Percentiles rank a stretch among this genome's conserved stretches.
phyloP scores from a whole-genome alignment of 2,329 filamentous ascomycete genomes.

The Colletotrichum neosansevieriae region DNA sequence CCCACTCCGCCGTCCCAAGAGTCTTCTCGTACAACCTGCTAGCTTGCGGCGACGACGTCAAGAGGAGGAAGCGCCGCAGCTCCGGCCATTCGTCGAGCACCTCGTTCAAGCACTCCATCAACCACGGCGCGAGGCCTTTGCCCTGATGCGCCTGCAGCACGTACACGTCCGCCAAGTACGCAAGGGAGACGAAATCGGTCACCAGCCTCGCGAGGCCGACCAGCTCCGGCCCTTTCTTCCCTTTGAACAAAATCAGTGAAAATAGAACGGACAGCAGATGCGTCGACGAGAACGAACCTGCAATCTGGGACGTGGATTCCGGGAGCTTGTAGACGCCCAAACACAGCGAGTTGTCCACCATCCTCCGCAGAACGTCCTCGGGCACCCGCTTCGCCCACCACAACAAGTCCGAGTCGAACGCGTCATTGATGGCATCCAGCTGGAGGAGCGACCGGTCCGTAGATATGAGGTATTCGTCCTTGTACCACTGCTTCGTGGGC shows the following conservation, averaged over 20 bases:
- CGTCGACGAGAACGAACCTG: slow-evolving; percentile 44
- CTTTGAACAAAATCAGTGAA: neutral
- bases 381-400: slow-evolving; percentile 71
- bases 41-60: slow-evolving; percentile 55
- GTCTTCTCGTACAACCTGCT: slow-evolving; percentile 61
- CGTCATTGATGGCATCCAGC: slow-evolving; percentile 64
- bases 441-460: slow-evolving; percentile 70
- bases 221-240: slow-evolving; percentile 48
- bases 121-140: slow-evolving; percentile 73
- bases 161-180: slow-evolving; percentile 72
- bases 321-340: slow-evolving; percentile 66
- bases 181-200: slow-evolving; percentile 40
- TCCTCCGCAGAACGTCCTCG: slow-evolving; percentile 59
- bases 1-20: slow-evolving; percentile 59
- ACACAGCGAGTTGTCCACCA: slow-evolving; percentile 70
- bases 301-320: slow-evolving; percentile 48
- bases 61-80: slow-evolving; percentile 69
- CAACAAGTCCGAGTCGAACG: slow-evolving; percentile 67
- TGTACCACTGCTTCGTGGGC: slow-evolving; percentile 59
- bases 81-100: slow-evolving; percentile 66
- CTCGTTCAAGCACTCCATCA: slow-evolving; percentile 72
- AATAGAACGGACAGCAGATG: neutral
- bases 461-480: slow-evolving; percentile 69
- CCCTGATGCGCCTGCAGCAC: slow-evolving; percentile 70
- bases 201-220: slow-evolving; percentile 53